Base-by-base conservation (phyloP, 345 rosid species). In the Melaleuca quinquenervia region DNA sequence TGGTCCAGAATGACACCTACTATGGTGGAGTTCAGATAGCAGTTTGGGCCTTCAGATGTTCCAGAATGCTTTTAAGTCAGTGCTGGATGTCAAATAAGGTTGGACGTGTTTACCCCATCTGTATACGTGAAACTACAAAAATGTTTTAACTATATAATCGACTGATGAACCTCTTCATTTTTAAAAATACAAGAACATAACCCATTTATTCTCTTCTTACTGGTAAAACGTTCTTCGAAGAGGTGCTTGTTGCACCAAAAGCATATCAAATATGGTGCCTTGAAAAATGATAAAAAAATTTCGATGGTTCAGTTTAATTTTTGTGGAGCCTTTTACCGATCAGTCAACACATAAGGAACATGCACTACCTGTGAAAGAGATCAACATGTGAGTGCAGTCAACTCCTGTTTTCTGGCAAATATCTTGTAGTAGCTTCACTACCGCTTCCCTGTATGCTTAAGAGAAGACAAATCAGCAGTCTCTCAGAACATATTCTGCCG, bases 1-100 rank as follows among this genome's bases (percentile, higher is more conserved):
- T 41, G 41, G 24, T 91, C 89, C 6, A 93, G 90, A 82, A 92
- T 91, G 16, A 85, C 55, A 15, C 89, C 84, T 24, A 92, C 84
- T 50, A 88, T 75, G 62, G 88, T 88, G 82, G 93, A 56, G 80
- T 91, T 90, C 82, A 94, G 88, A 90, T 95, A 92, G 89, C 96
- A 94, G 85, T 94, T 93, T 49, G 88, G 88, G 29, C 96, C 95
- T 94, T 56, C 24, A 64, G 80, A 29, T 18, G 41, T 82, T 32
- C 78, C 5, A 70, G 48, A 48, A 18, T 2, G 45, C 78, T 70
- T 70, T 70, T 21, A 70, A 21, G 48, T 70, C 78, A 36, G 48
- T 20, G 36, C 18, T 70, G 48, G 24, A 70, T 32, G 12, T 70
- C 3, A 1, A 70, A 41, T 36, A 41, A 20, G 5, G 24, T 70